Percentiles rank a stretch among this genome's conserved stretches.
phyloP scores from a whole-genome alignment of 306 rosid genomes.

The Malus fusca region DNA sequence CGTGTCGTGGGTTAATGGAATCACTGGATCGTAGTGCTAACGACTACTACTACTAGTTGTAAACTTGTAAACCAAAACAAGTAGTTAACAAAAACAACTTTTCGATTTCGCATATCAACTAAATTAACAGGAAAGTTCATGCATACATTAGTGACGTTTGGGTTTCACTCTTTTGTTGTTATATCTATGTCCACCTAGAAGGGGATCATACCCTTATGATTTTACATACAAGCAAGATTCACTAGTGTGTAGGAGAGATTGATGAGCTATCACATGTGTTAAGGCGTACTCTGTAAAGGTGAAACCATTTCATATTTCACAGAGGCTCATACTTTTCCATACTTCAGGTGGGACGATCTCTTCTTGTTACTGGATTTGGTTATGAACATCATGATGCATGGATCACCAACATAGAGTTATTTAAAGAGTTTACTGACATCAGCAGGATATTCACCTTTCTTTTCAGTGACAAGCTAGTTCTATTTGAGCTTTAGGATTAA shows the following conservation, averaged over 20 bases:
- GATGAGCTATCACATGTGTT: background rate
- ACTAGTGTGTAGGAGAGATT: background rate
- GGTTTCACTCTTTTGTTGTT: too few species aligned
- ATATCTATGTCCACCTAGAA: too few species aligned
- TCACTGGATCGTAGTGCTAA: too few species aligned
- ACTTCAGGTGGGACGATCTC: slow-evolving; percentile 75
- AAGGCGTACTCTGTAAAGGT: background rate
- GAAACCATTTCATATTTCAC: background rate
- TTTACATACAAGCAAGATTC: too few species aligned
- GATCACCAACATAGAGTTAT: slow-evolving; percentile 78
- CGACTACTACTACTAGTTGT: too few species aligned
- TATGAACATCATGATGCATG: slow-evolving; percentile 92
- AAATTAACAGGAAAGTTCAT: too few species aligned
- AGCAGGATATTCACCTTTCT: slow-evolving; percentile 64
- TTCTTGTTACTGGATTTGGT: slow-evolving; percentile 93
- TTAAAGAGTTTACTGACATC: slow-evolving; percentile 86
- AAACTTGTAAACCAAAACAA: too few species aligned
- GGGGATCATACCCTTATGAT: too few species aligned
- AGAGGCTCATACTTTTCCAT: slow-evolving; percentile 4
- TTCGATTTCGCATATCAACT: too few species aligned
- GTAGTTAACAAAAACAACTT: too few species aligned
- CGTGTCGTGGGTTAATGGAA: too few species aligned
- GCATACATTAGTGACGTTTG: too few species aligned
- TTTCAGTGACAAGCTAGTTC: background rate
- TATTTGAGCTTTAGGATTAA: background rate